Conservation (phyloP, 345 rosid genomes). For the Pistacia vera region DNA sequence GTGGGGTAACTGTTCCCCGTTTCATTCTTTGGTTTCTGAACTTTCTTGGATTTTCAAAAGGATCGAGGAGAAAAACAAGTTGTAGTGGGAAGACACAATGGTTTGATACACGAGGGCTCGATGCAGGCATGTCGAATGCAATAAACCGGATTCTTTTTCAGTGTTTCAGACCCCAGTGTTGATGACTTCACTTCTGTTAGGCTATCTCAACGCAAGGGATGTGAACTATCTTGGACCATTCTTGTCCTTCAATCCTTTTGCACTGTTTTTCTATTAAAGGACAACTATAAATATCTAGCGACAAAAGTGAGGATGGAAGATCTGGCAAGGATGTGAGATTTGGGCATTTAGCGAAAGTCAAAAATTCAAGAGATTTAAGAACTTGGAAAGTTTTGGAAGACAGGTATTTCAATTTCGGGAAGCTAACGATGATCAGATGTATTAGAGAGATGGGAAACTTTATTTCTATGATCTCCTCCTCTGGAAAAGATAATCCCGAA, state of each 20-base stretch:
- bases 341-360: not conserved
- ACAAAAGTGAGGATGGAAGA: conserved; percentile 4
- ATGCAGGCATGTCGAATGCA: conserved; percentile 37
- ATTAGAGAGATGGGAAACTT: conserved; percentile 20
- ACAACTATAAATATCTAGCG: not conserved
- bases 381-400: conserved; percentile 17
- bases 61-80: conserved; percentile 55
- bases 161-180: conserved; percentile 39
- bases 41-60: conserved; percentile 56
- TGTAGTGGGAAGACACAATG: conserved; percentile 51
- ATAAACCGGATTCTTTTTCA: conserved; percentile 41
- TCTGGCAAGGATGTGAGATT: conserved; percentile 21
- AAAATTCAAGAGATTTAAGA: conserved; percentile 14
- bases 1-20: no score
- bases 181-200: conserved; percentile 56
- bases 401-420: conserved; percentile 16
- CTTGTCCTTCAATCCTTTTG: no score
- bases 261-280: no score
- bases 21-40: conserved; percentile 29
- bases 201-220: conserved; percentile 3
- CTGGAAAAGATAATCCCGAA: not conserved
- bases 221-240: no score
- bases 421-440: not conserved
- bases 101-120: conserved; percentile 46
- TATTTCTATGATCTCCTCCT: not conserved